Conservation (phyloP, 2,329 filamentous ascomycete genomes). For the Aspergillus fischeri region DNA sequence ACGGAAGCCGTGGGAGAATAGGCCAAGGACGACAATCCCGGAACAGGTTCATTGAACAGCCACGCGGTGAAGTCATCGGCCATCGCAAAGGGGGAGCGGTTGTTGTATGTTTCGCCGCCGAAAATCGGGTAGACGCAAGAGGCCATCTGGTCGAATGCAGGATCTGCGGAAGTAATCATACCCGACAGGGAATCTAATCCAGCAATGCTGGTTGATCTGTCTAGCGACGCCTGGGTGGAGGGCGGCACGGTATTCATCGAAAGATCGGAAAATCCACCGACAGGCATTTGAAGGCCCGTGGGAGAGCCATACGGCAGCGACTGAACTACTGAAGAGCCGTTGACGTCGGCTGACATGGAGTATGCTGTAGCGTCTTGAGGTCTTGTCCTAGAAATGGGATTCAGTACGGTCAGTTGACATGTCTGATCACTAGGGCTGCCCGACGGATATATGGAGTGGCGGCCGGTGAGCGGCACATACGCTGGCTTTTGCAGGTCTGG, state of each 20-base stretch:
- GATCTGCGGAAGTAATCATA: constrained; percentile 22
- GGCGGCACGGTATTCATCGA: constrained; percentile 15
- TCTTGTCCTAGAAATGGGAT: constrained; percentile 10
- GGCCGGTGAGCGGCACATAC: constrained; percentile 13
- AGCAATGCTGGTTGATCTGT: constrained; percentile 22
- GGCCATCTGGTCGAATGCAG: constrained; percentile 34
- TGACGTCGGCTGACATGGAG: constrained; percentile 16
- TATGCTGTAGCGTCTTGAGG: constrained; percentile 13
- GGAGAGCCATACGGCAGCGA: constrained; percentile 15
- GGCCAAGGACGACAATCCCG: constrained; percentile 51
- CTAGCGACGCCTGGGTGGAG: constrained; percentile 23
- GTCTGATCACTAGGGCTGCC: constrained; percentile 16
- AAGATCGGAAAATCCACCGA: constrained; percentile 18
- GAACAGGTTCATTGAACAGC: constrained; percentile 68
- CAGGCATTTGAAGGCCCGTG: constrained; percentile 13
- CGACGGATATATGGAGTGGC: constrained; percentile 10
- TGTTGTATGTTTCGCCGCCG: constrained; percentile 75
- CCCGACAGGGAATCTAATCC: constrained; percentile 21
- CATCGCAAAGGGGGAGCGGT: constrained; percentile 82
- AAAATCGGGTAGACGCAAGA: constrained; percentile 72
- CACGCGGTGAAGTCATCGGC: constrained; percentile 84
- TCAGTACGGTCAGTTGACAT: constrained; percentile 5
- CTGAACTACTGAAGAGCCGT: constrained; percentile 14
- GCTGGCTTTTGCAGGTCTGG: constrained; percentile 18
- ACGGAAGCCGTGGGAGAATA: constrained; percentile 41